Evolutionary conservation across 768 basidiomycete genomes (phyloP).

Genomic region (Trametes punicea): DNA sequence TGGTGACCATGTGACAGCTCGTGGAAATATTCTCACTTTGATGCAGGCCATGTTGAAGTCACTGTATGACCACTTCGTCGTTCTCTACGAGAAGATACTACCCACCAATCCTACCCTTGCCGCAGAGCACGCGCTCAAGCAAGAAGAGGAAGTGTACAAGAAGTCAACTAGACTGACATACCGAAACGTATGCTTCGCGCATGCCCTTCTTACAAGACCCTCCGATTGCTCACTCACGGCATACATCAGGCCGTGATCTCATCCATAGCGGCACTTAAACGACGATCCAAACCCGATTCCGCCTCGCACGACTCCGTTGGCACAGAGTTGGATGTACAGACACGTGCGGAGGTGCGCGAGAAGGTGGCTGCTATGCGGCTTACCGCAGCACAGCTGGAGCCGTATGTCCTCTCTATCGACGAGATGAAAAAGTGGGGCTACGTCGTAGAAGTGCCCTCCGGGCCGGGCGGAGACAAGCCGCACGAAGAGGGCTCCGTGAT

Average conservation of each 20-base stretch:
- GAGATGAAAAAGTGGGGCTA: constrained; percentile 70
- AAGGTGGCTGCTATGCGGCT: constrained; percentile 51
- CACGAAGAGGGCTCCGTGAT: constrained; percentile 56
- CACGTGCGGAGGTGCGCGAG: constrained; percentile 54
- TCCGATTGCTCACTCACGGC: constrained; percentile 4
- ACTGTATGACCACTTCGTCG: constrained; percentile 67
- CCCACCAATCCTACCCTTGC: constrained; percentile 58
- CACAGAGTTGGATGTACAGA: constrained; percentile 60
- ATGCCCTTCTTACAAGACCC: neutral
- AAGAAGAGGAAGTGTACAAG: constrained; percentile 78
- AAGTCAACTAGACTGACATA: constrained; percentile 77
- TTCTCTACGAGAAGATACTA: constrained; percentile 60
- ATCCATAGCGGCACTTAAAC: constrained; percentile 50
- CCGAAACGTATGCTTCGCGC: constrained; percentile 54
- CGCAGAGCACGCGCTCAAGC: constrained; percentile 72
- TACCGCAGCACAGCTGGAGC: constrained; percentile 49
- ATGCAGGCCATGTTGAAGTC: constrained; percentile 68
- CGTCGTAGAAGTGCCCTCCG: constrained; percentile 62
- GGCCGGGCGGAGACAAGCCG: constrained; percentile 61
- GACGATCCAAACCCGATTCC: constrained; percentile 51
- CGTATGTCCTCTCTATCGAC: constrained; percentile 54
- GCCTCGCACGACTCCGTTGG: constrained; percentile 71
- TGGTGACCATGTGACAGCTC: constrained; percentile 3
- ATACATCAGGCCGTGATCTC: constrained; percentile 46
- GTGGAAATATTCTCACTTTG: neutral